Evolutionary conservation across 371 early-diverging fungal species (phyloP).

Genomic region (Lichtheimia corymbifera): DNA sequence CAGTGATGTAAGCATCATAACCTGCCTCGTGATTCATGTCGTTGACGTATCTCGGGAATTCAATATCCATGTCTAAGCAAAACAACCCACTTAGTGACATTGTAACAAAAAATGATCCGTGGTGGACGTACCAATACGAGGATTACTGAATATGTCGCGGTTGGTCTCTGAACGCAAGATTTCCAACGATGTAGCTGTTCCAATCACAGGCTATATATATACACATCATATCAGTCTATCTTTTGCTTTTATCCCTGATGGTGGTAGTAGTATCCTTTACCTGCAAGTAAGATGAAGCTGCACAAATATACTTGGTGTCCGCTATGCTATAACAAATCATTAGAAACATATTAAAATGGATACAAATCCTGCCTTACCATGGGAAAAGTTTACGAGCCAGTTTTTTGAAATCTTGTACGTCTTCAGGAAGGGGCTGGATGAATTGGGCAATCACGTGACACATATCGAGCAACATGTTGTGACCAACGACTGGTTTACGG

Average conservation of each 20-base stretch:
- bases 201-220: slow-evolving; percentile 23
- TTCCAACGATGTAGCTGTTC: slow-evolving; percentile 39
- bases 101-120: neutral
- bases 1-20: slow-evolving; percentile 89
- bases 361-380: slow-evolving; percentile 28
- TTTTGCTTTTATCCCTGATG: no score
- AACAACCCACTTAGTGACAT: neutral
- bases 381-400: slow-evolving; percentile 57
- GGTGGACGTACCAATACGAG: slow-evolving; percentile 52
- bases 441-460: slow-evolving; percentile 77
- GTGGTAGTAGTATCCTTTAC: slow-evolving; percentile 20
- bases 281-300: slow-evolving; percentile 53
- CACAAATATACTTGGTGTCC: slow-evolving; percentile 81
- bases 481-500: slow-evolving; percentile 78
- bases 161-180: slow-evolving; percentile 42
- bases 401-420: slow-evolving; percentile 62
- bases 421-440: slow-evolving; percentile 66
- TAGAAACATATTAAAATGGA: neutral
- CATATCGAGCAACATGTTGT: slow-evolving; percentile 83
- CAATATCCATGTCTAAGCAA: slow-evolving; percentile 37
- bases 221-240: no score
- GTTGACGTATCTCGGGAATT: slow-evolving; percentile 39
- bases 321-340: slow-evolving; percentile 51
- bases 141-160: slow-evolving; percentile 43
- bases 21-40: slow-evolving; percentile 86